Base-by-base conservation (phyloP, 163 green algal genomes). In the Scenedesmus sp. region DNA sequence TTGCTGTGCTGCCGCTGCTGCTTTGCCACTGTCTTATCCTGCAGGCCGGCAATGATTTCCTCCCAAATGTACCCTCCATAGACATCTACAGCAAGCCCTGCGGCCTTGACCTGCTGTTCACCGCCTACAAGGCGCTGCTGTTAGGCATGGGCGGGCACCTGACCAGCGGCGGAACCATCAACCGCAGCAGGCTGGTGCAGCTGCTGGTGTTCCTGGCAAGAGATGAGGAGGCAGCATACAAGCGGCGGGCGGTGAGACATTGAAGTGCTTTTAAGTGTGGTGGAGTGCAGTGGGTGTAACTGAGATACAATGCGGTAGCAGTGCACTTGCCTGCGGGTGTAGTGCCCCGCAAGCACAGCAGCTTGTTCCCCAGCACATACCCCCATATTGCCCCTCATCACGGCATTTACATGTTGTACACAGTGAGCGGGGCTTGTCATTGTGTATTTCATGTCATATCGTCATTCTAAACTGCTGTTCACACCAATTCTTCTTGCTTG, bases 21-120 rank as follows among this genome's bases (percentile, higher is more conserved):
- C 12, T 26, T 59, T 56, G 76, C 76, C 8, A 13, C 46, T 84
- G 76, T 26, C 3, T 84, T 59, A 18, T 18, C 62, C 6, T 84
- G 81, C 89, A 95, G 94, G 89, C 90, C 6, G 94, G 94, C 85
- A 96, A 96, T 82, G 94, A 96, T 82, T 96, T 96, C 87, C 86
- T 96, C 62, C 94, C 94, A 1, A 88, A 94, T 66, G 84, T 95
- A 23, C 94, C 94, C 13, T 95, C 93, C 56, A 88, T 96, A 20
- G 93, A 94, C 89, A 92, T 96, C 81, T 95, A 96, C 81, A 93
- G 95, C 91, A 66, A 82, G 55, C 92, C 92, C 13, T 88, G 56
- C 55, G 93, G 94, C 3, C 91, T 96, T 34, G 94, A 96, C 79
- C 90, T 95, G 46, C 66, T 96, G 59, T 90, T 95, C 15, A 57